Evolutionary conservation across 2,329 filamentous ascomycete genomes (phyloP).

Genomic region (Fusarium pilosicola): DNA sequence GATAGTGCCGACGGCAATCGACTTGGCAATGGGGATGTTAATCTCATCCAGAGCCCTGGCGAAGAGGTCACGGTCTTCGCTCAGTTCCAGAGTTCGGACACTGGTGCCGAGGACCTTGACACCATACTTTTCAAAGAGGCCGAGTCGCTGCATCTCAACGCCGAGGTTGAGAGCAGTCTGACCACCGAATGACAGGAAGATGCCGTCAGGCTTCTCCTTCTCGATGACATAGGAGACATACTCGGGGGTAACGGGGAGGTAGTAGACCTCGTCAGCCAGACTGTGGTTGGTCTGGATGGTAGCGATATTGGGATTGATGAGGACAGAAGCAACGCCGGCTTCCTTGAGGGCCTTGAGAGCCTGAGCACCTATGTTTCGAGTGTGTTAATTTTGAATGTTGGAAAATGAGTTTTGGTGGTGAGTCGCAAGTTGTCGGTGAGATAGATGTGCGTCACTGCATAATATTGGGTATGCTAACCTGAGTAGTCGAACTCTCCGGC

Average conservation of each 20-base stretch:
- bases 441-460: neutral
- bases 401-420: slow-evolving; percentile 1
- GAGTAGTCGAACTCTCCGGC: slow-evolving; percentile 99
- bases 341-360: slow-evolving; percentile 97
- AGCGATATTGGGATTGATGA: slow-evolving; percentile 98
- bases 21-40: slow-evolving; percentile 96
- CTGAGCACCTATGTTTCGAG: slow-evolving; percentile 76
- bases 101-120: slow-evolving; percentile 96
- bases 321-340: slow-evolving; percentile 87
- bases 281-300: slow-evolving; percentile 98
- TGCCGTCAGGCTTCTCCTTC: slow-evolving; percentile 93
- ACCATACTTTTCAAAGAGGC: slow-evolving; percentile 92
- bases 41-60: slow-evolving; percentile 96
- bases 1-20: slow-evolving; percentile 88
- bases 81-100: slow-evolving; percentile 91
- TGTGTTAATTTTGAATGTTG: slow-evolving; percentile 32
- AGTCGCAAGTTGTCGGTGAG: slow-evolving; percentile 29
- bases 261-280: slow-evolving; percentile 97
- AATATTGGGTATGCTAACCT: slow-evolving; percentile 66
- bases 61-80: slow-evolving; percentile 96
- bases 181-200: slow-evolving; percentile 96
- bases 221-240: slow-evolving; percentile 98
- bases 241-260: slow-evolving; percentile 95
- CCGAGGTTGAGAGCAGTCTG: slow-evolving; percentile 97
- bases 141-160: slow-evolving; percentile 96